A percentile compares a stretch with the other conserved stretches of the same genome.
Evolutionary conservation across 1,284 basidiomycete genomes (phyloP).

Genomic region (Trametes versicolor): DNA sequence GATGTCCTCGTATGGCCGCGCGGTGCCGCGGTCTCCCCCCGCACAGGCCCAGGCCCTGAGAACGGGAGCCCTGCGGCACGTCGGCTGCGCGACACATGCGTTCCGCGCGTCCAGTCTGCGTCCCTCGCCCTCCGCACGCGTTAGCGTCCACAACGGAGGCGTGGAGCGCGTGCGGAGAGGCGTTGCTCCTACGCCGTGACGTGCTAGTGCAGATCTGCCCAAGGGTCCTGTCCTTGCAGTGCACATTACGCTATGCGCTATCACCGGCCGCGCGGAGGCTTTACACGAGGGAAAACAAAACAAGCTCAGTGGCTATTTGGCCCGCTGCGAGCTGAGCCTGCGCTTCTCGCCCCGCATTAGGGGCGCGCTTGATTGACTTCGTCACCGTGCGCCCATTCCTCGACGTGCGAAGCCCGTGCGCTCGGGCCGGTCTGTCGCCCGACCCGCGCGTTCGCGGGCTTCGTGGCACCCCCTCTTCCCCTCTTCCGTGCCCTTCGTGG

Average conservation of each 20-base stretch:
- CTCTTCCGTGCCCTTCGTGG: slow-evolving; percentile 6
- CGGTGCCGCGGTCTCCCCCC: not conserved
- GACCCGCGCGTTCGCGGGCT: not conserved
- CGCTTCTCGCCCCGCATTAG: not conserved
- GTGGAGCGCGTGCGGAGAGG: not conserved
- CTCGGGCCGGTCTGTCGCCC: slow-evolving; percentile 7
- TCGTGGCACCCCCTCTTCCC: no score
- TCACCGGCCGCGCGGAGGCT: not conserved
- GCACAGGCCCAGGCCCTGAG: slow-evolving; percentile 3
- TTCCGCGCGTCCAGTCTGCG: not conserved
- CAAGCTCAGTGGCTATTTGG: slow-evolving; percentile 10
- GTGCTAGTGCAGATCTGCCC: not conserved
- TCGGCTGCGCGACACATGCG: slow-evolving; percentile 1
- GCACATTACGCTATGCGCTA: not conserved
- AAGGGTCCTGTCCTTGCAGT: not conserved
- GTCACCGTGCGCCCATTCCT: no score
- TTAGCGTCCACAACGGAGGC: not conserved
- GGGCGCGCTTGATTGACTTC: slow-evolving; percentile 12
- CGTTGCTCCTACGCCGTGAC: not conserved
- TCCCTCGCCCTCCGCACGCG: not conserved
- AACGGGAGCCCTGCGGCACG: not conserved
- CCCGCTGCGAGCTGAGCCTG: not conserved
- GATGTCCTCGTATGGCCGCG: not conserved
- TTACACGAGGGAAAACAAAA: not conserved
- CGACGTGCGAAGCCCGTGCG: slow-evolving; percentile 1